phyloP scores from a whole-genome alignment of 371 early-diverging fungal genomes.

The Quaeritorhiza haematococci region DNA sequence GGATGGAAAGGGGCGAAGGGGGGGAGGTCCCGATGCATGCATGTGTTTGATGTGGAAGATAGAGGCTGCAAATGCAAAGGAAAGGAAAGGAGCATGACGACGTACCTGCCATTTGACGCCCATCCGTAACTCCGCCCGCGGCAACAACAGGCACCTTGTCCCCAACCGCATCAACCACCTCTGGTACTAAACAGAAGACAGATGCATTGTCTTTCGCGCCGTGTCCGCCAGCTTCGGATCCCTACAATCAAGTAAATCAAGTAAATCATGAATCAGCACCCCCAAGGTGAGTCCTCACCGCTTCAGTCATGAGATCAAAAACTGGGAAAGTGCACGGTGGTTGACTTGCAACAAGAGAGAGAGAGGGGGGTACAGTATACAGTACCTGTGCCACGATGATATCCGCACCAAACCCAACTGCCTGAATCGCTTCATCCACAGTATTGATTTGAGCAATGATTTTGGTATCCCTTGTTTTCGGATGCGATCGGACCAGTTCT shows the following conservation, averaged over 20 bases:
- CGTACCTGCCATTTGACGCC: background rate
- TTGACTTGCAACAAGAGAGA: too few species aligned
- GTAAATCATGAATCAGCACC: too few species aligned
- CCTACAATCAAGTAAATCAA: too few species aligned
- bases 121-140: constrained; percentile 11
- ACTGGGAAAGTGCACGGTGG: too few species aligned
- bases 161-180: constrained; percentile 8
- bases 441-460: constrained; percentile 14
- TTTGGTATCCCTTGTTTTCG: constrained; percentile 9
- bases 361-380: too few species aligned
- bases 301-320: too few species aligned
- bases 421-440: constrained; percentile 8
- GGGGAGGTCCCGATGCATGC: too few species aligned
- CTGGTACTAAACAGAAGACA: background rate
- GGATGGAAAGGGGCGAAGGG: too few species aligned
- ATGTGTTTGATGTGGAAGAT: too few species aligned
- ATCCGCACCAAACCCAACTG: constrained; percentile 10
- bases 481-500: background rate
- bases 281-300: too few species aligned
- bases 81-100: too few species aligned
- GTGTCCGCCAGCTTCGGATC: constrained; percentile 17
- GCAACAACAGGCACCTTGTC: background rate
- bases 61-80: background rate
- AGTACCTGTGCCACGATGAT: constrained; percentile 18
- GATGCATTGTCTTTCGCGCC: constrained; percentile 3